Percentiles rank a stretch among this genome's conserved stretches.
These are phyloP conservation scores for Geotrichum armillariae DNA, from an alignment of 1,139 yeast genomes.

Conservation along the genomic window DNA sequence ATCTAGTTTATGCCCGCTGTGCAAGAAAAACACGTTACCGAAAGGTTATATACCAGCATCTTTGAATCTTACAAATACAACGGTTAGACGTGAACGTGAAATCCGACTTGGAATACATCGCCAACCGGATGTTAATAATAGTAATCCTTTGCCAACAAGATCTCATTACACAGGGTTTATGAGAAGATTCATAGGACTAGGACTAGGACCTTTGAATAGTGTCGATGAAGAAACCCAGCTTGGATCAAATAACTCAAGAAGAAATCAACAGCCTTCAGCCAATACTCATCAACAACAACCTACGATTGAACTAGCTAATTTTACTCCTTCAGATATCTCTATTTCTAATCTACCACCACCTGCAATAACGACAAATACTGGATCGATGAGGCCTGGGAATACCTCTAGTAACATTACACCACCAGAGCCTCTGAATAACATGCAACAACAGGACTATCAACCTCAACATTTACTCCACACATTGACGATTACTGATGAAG, in stretches of 20 bases:
- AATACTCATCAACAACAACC: background rate
- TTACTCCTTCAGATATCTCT: background rate
- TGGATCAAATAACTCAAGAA: no score
- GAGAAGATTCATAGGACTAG: background rate
- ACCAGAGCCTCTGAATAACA: no score
- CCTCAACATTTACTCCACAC: no score
- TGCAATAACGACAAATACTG: background rate
- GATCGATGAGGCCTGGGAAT: no score
- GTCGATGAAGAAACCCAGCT: background rate
- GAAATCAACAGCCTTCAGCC: no score
- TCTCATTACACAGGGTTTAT: background rate
- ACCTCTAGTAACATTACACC: no score
- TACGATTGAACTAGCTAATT: background rate
- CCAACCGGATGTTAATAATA: background rate
- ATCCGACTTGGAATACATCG: slow-evolving; percentile 16
- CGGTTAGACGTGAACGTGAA: slow-evolving; percentile 33
- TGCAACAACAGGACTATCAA: no score
- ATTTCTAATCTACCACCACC: background rate
- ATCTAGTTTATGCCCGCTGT: slow-evolving; percentile 33
- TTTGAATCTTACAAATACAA: slow-evolving; percentile 30
- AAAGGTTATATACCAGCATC: slow-evolving; percentile 31
- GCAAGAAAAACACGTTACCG: slow-evolving; percentile 32
- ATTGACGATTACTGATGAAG: background rate
- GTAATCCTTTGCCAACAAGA: background rate
- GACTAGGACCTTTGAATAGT: background rate